Conservation (phyloP, 805 yeast genomes). For the Tetrapisispora namnaoensis region DNA sequence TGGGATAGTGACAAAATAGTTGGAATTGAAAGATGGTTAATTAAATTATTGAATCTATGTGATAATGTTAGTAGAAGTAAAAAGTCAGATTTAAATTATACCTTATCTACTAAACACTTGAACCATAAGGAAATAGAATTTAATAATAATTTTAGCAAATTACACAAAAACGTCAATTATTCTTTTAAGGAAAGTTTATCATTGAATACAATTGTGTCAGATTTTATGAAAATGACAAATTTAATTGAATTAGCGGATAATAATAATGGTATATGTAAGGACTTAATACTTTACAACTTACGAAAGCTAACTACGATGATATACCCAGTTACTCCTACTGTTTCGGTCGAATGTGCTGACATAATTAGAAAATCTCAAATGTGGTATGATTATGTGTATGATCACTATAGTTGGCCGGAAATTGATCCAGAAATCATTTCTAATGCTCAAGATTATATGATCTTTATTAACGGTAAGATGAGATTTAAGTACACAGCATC, state of each 20-base stretch:
- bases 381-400: slow-evolving; percentile 8
- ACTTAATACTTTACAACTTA: slow-evolving; percentile 39
- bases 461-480: slow-evolving; percentile 69
- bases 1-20: slow-evolving; percentile 88
- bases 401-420: slow-evolving; percentile 54
- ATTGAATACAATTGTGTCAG: slow-evolving; percentile 79
- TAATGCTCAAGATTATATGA: slow-evolving; percentile 35
- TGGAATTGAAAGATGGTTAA: slow-evolving; percentile 84
- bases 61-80: slow-evolving; percentile 3
- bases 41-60: slow-evolving; percentile 36
- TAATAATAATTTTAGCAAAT: slow-evolving; percentile 47
- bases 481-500: slow-evolving; percentile 37
- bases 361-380: slow-evolving; percentile 20
- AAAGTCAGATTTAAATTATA: slow-evolving; percentile 5
- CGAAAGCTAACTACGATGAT: slow-evolving; percentile 49
- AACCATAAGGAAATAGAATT: slow-evolving; percentile 42
- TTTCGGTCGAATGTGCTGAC: slow-evolving; percentile 78
- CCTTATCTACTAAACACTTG: slow-evolving; percentile 10
- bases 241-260: slow-evolving; percentile 34
- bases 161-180: slow-evolving; percentile 41
- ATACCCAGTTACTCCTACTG: slow-evolving; percentile 75
- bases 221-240: slow-evolving; percentile 76
- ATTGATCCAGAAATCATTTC: slow-evolving; percentile 32
- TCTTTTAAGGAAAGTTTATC: slow-evolving; percentile 53
- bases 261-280: slow-evolving; percentile 28